Conservation (phyloP, 768 basidiomycete genomes). For the Pleurotus eryngii region DNA sequence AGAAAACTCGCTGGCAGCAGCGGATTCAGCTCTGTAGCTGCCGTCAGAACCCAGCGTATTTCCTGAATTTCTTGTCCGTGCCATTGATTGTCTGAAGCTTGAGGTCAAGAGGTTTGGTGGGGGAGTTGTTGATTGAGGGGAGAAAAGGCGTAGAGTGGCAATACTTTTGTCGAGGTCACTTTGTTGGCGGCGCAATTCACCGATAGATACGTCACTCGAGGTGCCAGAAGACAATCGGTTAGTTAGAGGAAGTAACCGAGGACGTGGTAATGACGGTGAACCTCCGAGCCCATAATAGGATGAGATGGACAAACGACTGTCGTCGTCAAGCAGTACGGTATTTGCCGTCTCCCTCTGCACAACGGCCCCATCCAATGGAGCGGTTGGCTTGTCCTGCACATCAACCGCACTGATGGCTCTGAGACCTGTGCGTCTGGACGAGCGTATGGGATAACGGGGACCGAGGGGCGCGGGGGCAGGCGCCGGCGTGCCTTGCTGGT, state of each 20-base stretch:
- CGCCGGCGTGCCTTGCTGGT: conserved; percentile 1
- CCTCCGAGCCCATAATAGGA: conserved; percentile 28
- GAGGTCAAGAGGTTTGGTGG: not conserved
- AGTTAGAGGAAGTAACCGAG: not conserved
- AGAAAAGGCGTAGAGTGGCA: conserved; percentile 49
- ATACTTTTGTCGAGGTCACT: conserved; percentile 64
- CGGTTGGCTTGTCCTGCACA: no score
- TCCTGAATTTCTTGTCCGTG: conserved; percentile 10
- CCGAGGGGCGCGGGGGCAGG: conserved; percentile 3
- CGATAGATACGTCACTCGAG: conserved; percentile 36
- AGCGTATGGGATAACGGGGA: not conserved
- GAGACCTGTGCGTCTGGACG: not conserved
- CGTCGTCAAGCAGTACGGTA: no score
- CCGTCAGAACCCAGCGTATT: conserved; percentile 16
- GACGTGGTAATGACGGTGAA: no score
- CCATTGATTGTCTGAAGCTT: not conserved
- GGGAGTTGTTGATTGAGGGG: conserved; percentile 16
- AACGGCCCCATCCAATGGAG: no score
- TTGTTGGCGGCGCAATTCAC: conserved; percentile 57
- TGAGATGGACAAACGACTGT: not conserved
- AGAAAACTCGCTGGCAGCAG: conserved; percentile 54
- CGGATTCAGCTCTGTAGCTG: conserved; percentile 27
- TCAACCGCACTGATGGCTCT: not conserved
- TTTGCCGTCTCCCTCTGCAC: no score
- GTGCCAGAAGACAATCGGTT: conserved; percentile 17